Conservation (phyloP, 257 asterid species). For the Solanum rostratum region DNA sequence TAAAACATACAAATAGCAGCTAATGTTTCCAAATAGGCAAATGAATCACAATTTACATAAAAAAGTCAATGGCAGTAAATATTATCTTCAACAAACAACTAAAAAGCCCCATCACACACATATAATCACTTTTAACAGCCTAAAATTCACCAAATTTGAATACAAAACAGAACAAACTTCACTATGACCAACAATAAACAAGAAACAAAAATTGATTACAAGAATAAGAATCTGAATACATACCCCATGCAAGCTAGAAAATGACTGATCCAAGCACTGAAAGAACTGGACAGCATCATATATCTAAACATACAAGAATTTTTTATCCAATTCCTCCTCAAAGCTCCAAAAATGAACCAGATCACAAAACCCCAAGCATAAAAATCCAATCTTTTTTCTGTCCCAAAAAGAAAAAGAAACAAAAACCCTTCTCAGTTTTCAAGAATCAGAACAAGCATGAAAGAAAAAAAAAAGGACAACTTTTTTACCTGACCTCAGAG, state of each 20-base stretch:
- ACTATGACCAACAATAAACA: background rate
- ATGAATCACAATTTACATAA: background rate
- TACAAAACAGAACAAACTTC: background rate
- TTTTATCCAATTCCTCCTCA: background rate
- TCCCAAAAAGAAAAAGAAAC: background rate
- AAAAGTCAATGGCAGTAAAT: background rate
- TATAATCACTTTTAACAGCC: background rate
- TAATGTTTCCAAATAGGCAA: background rate
- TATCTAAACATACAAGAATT: constrained; percentile 18
- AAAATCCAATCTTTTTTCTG: constrained; percentile 1
- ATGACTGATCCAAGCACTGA: constrained; percentile 56
- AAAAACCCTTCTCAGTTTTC: background rate
- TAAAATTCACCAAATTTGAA: background rate
- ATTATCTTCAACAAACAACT: background rate
- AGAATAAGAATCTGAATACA: constrained; percentile 26
- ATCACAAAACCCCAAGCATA: constrained; percentile 7
- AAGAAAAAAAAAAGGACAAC: background rate
- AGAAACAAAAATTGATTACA: background rate
- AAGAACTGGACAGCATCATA: constrained; percentile 50
- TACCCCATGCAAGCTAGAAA: constrained; percentile 81
- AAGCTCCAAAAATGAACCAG: constrained; percentile 3
- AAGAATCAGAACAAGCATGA: background rate
- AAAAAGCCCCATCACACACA: background rate
- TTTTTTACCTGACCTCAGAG: background rate
- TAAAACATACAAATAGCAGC: background rate